Percentiles rank a stretch among this genome's conserved stretches.
Conservation (phyloP, 2,329 filamentous ascomycete species). For the Pseudogymnoascus sp. region DNA sequence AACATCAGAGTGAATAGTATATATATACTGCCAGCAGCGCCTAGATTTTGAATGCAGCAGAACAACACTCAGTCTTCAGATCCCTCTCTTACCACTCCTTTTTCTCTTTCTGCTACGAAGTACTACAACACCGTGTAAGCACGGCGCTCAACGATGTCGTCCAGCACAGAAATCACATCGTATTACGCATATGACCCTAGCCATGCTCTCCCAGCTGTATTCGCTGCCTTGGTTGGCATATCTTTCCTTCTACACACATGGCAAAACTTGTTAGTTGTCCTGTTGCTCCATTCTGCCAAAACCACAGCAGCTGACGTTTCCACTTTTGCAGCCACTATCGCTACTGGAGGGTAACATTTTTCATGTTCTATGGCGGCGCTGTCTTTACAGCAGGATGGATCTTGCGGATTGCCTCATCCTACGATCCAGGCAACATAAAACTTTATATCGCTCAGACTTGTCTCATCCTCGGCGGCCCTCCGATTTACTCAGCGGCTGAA, state of each 20-base stretch:
- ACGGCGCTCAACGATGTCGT: neutral
- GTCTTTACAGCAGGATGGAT: slow-evolving; percentile 34
- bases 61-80: neutral
- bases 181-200: slow-evolving; percentile 28
- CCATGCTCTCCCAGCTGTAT: slow-evolving; percentile 29
- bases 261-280: slow-evolving; percentile 29
- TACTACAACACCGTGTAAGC: neutral
- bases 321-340: slow-evolving; percentile 21
- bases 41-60: neutral
- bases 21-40: neutral
- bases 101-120: neutral
- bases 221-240: slow-evolving; percentile 27
- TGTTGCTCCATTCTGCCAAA: neutral
- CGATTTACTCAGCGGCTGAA: slow-evolving; percentile 32
- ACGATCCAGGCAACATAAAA: slow-evolving; percentile 23
- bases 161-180: neutral
- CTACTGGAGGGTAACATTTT: slow-evolving; percentile 32
- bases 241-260: slow-evolving; percentile 27
- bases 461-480: slow-evolving; percentile 30
- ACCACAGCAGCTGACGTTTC: neutral
- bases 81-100: neutral
- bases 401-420: slow-evolving; percentile 26
- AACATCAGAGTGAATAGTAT: neutral
- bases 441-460: slow-evolving; percentile 31
- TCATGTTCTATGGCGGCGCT: slow-evolving; percentile 29